Conservation (phyloP, 2,329 filamentous ascomycete genomes). For the Sclerotinia sclerotiorum region DNA sequence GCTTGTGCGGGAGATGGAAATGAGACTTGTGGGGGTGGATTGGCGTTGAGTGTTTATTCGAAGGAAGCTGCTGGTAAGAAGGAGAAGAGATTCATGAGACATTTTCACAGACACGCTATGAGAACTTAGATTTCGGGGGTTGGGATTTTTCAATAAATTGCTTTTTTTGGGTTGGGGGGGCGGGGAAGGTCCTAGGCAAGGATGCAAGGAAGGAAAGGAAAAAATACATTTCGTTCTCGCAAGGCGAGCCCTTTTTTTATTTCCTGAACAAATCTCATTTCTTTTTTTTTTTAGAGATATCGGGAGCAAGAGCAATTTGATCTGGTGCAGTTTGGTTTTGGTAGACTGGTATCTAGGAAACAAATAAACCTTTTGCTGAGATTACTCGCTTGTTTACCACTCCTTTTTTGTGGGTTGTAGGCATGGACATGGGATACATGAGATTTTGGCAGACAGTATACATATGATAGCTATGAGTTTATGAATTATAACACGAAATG, state of each 20-base stretch:
- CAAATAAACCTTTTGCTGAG: neutral
- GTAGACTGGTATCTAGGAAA: neutral
- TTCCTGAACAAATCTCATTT: neutral
- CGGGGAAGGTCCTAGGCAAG: neutral
- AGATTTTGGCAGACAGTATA: neutral
- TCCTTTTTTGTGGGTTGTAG: neutral
- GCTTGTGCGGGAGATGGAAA: slow-evolving; percentile 51
- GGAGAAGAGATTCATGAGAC: neutral
- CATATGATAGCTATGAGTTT: neutral
- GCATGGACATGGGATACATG: neutral
- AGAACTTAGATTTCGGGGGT: neutral
- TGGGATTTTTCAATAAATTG: neutral
- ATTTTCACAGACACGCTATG: slow-evolving; percentile 15
- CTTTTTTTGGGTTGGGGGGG: neutral
- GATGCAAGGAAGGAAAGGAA: neutral
- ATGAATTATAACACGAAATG: neutral
- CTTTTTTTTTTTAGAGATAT: neutral
- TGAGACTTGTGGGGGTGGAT: slow-evolving; percentile 53
- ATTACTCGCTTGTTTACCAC: neutral
- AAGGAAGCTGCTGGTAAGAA: neutral
- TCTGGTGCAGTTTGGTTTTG: neutral
- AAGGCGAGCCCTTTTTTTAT: slow-evolving; percentile 9
- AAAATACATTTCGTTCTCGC: slow-evolving; percentile 11
- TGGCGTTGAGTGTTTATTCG: slow-evolving; percentile 47
- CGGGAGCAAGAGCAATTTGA: neutral